Base-by-base conservation (phyloP, 2,329 filamentous ascomycete genomes). In the Polychaeton citri region DNA sequence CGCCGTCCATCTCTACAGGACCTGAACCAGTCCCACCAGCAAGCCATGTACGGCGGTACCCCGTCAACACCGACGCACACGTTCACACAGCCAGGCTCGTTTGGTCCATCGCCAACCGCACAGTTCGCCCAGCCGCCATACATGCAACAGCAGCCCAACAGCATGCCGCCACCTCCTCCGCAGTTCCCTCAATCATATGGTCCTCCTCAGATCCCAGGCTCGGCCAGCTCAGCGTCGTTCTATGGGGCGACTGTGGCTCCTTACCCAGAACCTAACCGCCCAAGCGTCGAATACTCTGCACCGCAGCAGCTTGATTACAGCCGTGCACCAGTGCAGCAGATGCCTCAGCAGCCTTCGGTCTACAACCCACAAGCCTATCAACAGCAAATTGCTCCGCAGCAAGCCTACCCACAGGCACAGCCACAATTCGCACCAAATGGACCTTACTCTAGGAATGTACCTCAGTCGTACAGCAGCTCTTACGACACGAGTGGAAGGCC, bases 1-100 rank as follows among this genome's bases (percentile, higher is more conserved):
- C 53, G 64, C 34, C 59, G 63, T 33, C 55, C 61, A 12, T 67
- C 64, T 21, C 54, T 61, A 43, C 62, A 66, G 32, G 63, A 67
- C 4, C 57, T 65, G 52, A 50, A 51, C 21, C 59, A 65, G 43
- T 56, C 57, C 31, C 46, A 49, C 42, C 38, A 62, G 57, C 46
- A 55, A 53, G 39, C 42, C 28, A 37, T 54, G 46, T 47, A 64
- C 56, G 55, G 55, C 48, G 43, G 46, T 17, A 58, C 59, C 16
- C 63, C 56, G 4, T 54, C 55, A 32, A 51, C 62, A 4, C 63
- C 59, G 19, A 58, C 51, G 37, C 49, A 49, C 19, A 51, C 48
- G 6, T 65, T 64, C 39, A 39, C 53, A 6, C 48, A 46, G 32
- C 52, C 61, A 35, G 53, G 62, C 36, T 48, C 54, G 5, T 60